Percentiles rank a stretch among this genome's conserved stretches.
These are phyloP conservation scores for Debaryomyces nepalensis DNA, from an alignment of 1,139 yeast species.

Conservation along the genomic window DNA sequence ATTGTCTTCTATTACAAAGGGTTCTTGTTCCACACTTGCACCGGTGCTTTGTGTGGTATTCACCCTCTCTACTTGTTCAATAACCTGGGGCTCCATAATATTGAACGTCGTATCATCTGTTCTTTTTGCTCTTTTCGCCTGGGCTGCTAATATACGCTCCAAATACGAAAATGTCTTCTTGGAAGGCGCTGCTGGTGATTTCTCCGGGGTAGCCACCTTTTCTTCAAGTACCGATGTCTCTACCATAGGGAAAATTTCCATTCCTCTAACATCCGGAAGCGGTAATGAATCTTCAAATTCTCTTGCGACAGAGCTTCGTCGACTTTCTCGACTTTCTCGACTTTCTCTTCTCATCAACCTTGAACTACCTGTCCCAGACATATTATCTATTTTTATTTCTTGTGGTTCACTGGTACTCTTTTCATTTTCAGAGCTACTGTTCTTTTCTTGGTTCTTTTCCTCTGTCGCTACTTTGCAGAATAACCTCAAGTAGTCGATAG, in stretches of 20 bases:
- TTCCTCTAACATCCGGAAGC: constrained; percentile 24
- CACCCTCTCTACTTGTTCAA: not conserved
- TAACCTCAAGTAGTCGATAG: constrained; percentile 42
- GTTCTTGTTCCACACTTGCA: not conserved
- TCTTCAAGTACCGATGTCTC: not conserved
- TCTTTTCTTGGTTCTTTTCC: constrained; percentile 23
- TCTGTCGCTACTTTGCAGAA: constrained; percentile 39
- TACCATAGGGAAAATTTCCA: not conserved
- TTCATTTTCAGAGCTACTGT: not conserved
- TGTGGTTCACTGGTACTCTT: constrained; percentile 4
- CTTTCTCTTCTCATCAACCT: not conserved
- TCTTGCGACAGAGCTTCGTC: not conserved
- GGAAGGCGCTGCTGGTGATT: constrained; percentile 14
- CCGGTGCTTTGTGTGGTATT: not conserved
- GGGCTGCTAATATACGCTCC: constrained; percentile 34
- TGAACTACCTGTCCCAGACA: not conserved
- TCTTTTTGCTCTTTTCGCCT: constrained; percentile 15
- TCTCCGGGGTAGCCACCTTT: constrained; percentile 13
- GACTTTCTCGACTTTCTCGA: constrained; percentile 2
- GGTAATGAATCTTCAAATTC: constrained; percentile 32
- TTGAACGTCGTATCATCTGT: not conserved
- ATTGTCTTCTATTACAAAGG: constrained; percentile 7
- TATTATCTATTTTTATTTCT: not conserved
- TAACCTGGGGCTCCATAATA: not conserved
- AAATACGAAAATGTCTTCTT: constrained; percentile 29